Conservation (phyloP, 2,329 filamentous ascomycete genomes). For the Coniella lustricola region DNA sequence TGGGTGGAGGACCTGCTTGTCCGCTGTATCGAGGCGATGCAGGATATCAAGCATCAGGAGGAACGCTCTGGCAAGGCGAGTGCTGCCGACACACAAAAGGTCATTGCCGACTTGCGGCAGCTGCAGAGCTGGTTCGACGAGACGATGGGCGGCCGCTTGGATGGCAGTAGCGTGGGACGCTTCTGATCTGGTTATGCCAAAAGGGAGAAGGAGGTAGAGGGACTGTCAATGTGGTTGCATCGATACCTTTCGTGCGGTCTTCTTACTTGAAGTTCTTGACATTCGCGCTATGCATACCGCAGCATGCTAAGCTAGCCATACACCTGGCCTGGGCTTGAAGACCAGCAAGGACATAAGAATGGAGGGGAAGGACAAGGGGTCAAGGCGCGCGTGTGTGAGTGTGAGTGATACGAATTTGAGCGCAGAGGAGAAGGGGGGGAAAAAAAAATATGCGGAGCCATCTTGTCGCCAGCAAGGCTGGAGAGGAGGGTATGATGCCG, state of each 20-base stretch:
- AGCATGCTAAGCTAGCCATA: too few relatives aligned
- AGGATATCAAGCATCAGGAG: constrained; percentile 7
- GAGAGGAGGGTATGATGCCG: not conserved
- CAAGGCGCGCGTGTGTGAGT: too few relatives aligned
- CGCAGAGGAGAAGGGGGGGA: too few relatives aligned
- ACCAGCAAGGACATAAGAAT: too few relatives aligned
- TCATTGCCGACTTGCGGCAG: not conserved
- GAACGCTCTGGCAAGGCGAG: not conserved
- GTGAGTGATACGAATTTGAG: too few relatives aligned
- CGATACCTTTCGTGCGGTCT: too few relatives aligned
- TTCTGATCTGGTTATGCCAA: not conserved
- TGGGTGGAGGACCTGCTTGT: constrained; percentile 15
- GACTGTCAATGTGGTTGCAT: too few relatives aligned
- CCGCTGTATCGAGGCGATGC: constrained; percentile 8
- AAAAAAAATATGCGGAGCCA: too few relatives aligned
- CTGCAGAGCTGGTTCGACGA: constrained; percentile 1
- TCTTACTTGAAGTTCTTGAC: too few relatives aligned
- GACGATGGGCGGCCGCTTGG: not conserved
- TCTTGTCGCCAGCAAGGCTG: not conserved
- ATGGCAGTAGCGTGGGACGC: not conserved
- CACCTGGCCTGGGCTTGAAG: too few relatives aligned
- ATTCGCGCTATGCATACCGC: too few relatives aligned
- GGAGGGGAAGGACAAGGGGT: too few relatives aligned
- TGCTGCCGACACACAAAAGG: not conserved
- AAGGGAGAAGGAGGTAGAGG: not conserved